Evolutionary conservation across 345 rosid genomes (phyloP), one percentile per base, ranked within the genome.

Genomic region (Ricinus communis): DNA sequence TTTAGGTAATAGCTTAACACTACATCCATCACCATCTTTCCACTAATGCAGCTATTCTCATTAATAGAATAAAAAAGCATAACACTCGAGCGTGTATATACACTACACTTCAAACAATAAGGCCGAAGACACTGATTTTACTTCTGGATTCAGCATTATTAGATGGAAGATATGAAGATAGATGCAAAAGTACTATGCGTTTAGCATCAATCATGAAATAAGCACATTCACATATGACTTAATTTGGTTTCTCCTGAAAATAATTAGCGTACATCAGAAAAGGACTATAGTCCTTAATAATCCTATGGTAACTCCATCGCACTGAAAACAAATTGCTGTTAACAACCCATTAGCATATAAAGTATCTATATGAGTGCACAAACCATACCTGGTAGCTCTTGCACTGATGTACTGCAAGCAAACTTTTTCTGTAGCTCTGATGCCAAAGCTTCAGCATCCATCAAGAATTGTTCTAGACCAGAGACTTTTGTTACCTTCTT

Each of bases 351-450:
- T 18, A 18, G 28, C 33, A 62, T 22, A 69, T 46, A 16, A 12
- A 70, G 8, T 0, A 7, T 58, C 8, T 7, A 45, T 16, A 49
- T 0, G 21, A 58, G 33, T 40, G 8, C 18, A 57, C 33, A 47
- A 30, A 41, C 56, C 22, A 56, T 72, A 94, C 97, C 97, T 40
- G 93, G 97, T 54, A 92, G 82, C 76, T 92, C 99, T 31, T 82
- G 74, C 78, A 89, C 86, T 7, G 99, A 76, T 60, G 97, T 90
- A 78, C 99, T 92, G 74, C 97, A 92, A 74, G 99, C 99, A 80
- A 86, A 87, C 81, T 94, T 94, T 82, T 95, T 95, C 88, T 95
- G 99, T 84, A 95, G 77, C 76, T 95, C 99, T 27, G 97, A 90
- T 49, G 97, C 99, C 73, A 92, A 74, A 49, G 89, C 78, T 75